Evolutionary conservation across 352 stramenopile genomes (phyloP).

Genomic region (Globisporangium mamillatum): DNA sequence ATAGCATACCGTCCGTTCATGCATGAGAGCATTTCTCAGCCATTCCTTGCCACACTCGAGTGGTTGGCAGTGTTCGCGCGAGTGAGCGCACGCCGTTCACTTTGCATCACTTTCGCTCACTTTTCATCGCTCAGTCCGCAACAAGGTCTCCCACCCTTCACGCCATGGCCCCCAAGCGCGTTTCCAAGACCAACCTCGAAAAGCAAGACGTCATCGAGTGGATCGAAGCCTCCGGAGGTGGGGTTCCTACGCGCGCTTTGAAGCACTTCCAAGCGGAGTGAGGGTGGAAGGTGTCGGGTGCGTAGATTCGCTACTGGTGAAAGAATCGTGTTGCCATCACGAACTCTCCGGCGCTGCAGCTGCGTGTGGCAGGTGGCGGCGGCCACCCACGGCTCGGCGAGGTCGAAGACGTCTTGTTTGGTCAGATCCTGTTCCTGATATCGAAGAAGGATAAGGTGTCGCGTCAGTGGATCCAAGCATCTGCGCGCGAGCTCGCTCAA

Average conservation of each 20-base stretch:
- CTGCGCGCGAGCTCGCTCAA: background rate
- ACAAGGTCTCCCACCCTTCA: no score
- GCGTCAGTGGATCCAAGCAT: constrained; percentile 14
- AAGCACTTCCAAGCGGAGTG: constrained; percentile 17
- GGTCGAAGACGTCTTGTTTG: constrained; percentile 20
- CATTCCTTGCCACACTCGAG: background rate
- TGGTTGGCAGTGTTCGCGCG: background rate
- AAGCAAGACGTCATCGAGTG: constrained; percentile 20
- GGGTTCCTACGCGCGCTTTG: constrained; percentile 14
- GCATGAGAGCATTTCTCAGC: background rate
- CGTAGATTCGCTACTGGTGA: constrained; percentile 24
- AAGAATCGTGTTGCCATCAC: constrained; percentile 14
- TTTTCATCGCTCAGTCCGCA: no score
- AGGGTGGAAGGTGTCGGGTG: constrained; percentile 16
- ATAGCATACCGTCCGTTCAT: constrained; percentile 1
- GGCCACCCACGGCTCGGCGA: constrained; percentile 1
- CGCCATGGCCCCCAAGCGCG: constrained; percentile 2
- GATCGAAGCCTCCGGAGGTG: constrained; percentile 17
- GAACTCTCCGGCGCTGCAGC: constrained; percentile 11
- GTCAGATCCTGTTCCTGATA: constrained; percentile 15
- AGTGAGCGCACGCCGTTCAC: background rate
- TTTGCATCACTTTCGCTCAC: background rate
- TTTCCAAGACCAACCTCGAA: constrained; percentile 17
- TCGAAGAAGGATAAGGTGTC: constrained; percentile 16
- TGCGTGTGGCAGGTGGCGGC: background rate